Conservation (phyloP, 805 yeast species). For the Zygotorulaspora sp. region DNA sequence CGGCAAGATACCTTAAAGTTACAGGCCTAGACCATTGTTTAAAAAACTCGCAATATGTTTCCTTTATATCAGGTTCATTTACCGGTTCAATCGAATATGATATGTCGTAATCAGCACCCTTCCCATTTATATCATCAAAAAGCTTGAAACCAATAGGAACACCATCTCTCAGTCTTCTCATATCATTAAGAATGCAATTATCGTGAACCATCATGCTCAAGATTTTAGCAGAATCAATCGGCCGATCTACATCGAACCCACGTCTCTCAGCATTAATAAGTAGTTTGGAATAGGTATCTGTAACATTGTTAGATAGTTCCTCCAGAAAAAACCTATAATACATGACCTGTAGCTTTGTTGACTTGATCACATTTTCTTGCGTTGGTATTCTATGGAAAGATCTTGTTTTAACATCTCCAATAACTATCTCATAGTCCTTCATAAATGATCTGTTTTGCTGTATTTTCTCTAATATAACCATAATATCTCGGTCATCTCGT, state of each 20-base stretch:
- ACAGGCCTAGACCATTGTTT: conserved; percentile 49
- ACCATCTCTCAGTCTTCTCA: conserved; percentile 45
- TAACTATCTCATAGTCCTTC: conserved; percentile 27
- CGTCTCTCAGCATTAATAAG: conserved; percentile 46
- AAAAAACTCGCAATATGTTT: conserved; percentile 32
- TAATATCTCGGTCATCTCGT: conserved; percentile 6
- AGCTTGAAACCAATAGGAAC: conserved; percentile 38
- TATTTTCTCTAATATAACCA: conserved; percentile 21
- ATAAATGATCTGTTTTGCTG: conserved; percentile 3
- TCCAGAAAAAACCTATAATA: conserved; percentile 52
- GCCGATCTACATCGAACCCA: conserved; percentile 45
- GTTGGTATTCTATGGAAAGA: conserved; percentile 41
- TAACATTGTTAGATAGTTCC: conserved; percentile 29
- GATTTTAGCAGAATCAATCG: conserved; percentile 41
- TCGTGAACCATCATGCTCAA: conserved; percentile 39
- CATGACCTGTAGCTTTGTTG: conserved; percentile 56
- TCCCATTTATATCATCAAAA: conserved; percentile 33
- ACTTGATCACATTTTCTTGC: conserved; percentile 45
- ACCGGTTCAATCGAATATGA: conserved; percentile 18
- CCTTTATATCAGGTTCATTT: conserved; percentile 18
- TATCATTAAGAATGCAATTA: conserved; percentile 40
- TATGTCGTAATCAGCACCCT: conserved; percentile 17
- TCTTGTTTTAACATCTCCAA: conserved; percentile 64
- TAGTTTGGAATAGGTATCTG: conserved; percentile 40
- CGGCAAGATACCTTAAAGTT: conserved; percentile 53